These are phyloP conservation scores for Herpetomonas samuelpessoai DNA, from an alignment of 208 protist genomes.

Conservation along the genomic window DNA sequence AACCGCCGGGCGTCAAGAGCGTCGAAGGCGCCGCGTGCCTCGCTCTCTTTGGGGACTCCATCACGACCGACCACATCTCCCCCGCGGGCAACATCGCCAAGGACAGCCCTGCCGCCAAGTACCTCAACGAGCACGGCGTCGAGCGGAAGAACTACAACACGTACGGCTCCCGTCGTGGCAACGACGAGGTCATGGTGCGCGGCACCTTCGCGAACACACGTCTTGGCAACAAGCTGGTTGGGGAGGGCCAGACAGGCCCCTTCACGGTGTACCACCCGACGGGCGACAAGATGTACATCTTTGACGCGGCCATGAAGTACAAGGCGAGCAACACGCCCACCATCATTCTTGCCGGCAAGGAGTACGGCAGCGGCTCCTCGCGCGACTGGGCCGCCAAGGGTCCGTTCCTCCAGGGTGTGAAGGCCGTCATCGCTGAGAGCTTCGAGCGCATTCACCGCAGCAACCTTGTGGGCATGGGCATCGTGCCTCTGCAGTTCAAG, in stretches of 20 bases:
- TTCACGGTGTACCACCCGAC: conserved; percentile 92
- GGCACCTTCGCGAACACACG: conserved; percentile 97
- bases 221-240: conserved; percentile 91
- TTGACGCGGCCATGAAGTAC: conserved; percentile 94
- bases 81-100: conserved; percentile 95
- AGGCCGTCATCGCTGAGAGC: conserved; percentile 91
- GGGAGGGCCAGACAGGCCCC: conserved; percentile 89
- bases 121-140: conserved; percentile 74
- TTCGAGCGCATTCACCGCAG: conserved; percentile 96
- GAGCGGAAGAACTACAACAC: conserved; percentile 95
- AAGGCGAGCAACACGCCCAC: conserved; percentile 53
- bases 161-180: conserved; percentile 95
- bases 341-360: conserved; percentile 94
- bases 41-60: conserved; percentile 94
- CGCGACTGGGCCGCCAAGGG: conserved; percentile 97
- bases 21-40: conserved; percentile 87
- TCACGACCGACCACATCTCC: conserved; percentile 97
- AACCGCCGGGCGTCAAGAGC: conserved; percentile 32
- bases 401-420: conserved; percentile 94
- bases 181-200: conserved; percentile 96
- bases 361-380: conserved; percentile 95
- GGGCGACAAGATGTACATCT: conserved; percentile 92
- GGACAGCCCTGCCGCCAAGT: conserved; percentile 92
- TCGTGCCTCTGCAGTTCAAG: conserved; percentile 95
- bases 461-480: conserved; percentile 96